Base-by-base conservation (phyloP, 1,284 basidiomycete species). In the Entoloma clypeatum region DNA sequence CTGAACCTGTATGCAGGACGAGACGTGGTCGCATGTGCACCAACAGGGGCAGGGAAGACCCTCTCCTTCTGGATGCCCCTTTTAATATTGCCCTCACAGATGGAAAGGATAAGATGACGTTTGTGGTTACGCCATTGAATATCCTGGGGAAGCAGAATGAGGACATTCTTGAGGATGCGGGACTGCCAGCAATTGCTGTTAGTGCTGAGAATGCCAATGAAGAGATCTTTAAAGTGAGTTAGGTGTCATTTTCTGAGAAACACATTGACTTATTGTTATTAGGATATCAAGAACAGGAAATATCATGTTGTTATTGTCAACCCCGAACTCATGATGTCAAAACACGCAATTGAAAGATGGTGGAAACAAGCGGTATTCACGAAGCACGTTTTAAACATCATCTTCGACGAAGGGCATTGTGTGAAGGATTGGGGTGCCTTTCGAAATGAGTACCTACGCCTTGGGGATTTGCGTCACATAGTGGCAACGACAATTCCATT, bases 391-490 rank as follows among this genome's bases (percentile, higher is more conserved):
- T 30, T 30, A 7, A 30, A 41, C 25, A 17, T 43, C 24, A 28
- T 24, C 2, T 43, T 43, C 24, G 42, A 43, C 19, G 42, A 43
- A 23, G 42, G 30, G 7, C 42, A 43, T 16, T 39, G 42, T 23
- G 39, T 42, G 6, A 46, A 31, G 34, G 39, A 46, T 14, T 46
- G 44, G 44, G 38, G 22, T 8, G 30, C 34, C 5, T 61, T 54
- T 47, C 48, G 51, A 5, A 46, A 47, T n/a, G 46, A 54, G 4
- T 59, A 59, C 39, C 13, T 25, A 6, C 32, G 34, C 14, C 26
- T 54, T 13, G 53, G 52, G 1, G 24, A 30, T 3, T 42, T 58
- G 14, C 48, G 50, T 5, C 55, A 58, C 36, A 26, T 63, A 0
- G 43, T 67, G 7, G 50, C 58, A 4, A 31, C 28, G 10, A 17